Base-by-base conservation (phyloP, 2,329 filamentous ascomycete genomes). In the Talaromyces albobiverticillius region DNA sequence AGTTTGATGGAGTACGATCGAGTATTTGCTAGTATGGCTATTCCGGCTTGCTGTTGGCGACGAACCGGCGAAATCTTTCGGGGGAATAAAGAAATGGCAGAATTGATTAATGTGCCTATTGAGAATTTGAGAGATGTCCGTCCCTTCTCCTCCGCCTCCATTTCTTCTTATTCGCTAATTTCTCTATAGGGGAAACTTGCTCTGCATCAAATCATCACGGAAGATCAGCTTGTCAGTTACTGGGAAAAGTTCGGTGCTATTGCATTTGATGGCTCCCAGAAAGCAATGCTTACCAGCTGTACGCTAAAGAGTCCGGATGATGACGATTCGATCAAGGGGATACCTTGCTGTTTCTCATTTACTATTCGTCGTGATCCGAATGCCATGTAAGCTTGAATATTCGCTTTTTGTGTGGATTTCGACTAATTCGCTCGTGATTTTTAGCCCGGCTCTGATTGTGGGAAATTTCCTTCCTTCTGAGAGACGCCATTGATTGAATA, bases 191-290 rank as follows among this genome's bases (percentile, higher is more conserved):
- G 94, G 57, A 95, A 95, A 65, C 87, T 97, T 60, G 90, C 94
- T 11, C 82, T 99, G 46, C 94, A 99, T 69, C 92, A 99, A 70
- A 95, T 99, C 59, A 84, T 99, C 42, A 91, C 90, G 2, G 94
- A 99, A 75, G 90, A 95, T 58, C 95, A 92, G 38, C 83, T 96
- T 57, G 94, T 97, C 52, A 89, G 90, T 64, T 99, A 99, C 67
- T 99, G 94, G 94, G 94, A 99, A 73, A 96, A 99, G 66, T 99
- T 99, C 67, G 92, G 93, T 48, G 93, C 91, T 4, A 97, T 99
- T 64, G 95, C 94, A 9, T 99, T 99, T 71, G 94, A 99, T 67
- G 85, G 87, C 54, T 86, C 84, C 9, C 94, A 97, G 68, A 96
- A 99, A 70, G 95, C 93, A 20, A 90, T 99, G 65, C 78, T 99